Conservation (phyloP, 2,329 filamentous ascomycete species). For the Acarospora socialis region DNA sequence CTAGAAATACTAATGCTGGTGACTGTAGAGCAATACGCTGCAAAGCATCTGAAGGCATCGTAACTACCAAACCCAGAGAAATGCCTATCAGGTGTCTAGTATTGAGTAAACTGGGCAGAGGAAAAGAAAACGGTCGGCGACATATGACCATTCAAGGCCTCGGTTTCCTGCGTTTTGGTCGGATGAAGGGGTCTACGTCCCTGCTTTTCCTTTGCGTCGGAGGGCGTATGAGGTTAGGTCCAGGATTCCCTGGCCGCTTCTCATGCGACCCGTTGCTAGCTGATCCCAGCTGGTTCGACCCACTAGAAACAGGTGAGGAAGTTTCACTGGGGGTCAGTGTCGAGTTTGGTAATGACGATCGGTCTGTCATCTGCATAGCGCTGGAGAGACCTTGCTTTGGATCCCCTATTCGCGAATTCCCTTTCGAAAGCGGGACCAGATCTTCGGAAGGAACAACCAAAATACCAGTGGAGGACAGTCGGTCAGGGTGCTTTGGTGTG, state of each 20-base stretch:
- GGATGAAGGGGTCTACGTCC: conserved; percentile 15
- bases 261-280: no score
- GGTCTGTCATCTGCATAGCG: not conserved
- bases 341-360: not conserved
- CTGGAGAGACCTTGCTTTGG: not conserved
- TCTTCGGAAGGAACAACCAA: not conserved
- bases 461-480: not conserved
- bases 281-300: no score
- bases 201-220: conserved; percentile 12
- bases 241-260: no score
- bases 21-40: no score
- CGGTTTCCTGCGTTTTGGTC: no score
- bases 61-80: no score
- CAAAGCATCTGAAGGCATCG: no score
- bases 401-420: not conserved
- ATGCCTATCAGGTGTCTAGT: no score
- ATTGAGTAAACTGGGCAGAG: no score
- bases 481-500: conserved; percentile 1
- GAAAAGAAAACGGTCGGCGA: no score
- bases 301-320: not conserved
- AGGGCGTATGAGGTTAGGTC: conserved; percentile 8
- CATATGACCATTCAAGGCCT: no score
- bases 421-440: not conserved
- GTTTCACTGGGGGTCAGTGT: not conserved
- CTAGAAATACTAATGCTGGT: no score